phyloP scores from a whole-genome alignment of 495 filamentous ascomycete species.

The Neurospora intermedia region DNA sequence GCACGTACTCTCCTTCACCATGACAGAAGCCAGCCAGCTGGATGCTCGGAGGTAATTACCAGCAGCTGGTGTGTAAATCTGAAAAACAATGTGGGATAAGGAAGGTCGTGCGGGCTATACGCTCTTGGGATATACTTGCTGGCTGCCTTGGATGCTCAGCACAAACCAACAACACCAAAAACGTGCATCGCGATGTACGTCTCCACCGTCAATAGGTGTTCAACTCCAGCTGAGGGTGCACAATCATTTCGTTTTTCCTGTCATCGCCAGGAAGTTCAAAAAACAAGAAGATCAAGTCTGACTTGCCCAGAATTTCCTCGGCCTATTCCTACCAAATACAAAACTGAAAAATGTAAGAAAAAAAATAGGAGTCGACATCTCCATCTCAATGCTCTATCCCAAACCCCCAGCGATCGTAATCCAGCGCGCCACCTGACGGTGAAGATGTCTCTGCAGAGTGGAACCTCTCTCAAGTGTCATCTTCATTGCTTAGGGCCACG shows the following conservation, averaged over 20 bases:
- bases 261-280: neutral
- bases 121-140: neutral
- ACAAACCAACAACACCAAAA: neutral
- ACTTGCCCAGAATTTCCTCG: neutral
- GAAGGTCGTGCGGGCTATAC: neutral
- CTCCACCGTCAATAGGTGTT: neutral
- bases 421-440: slow-evolving; percentile 43
- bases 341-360: slow-evolving; percentile 20
- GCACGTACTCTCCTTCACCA: too few relatives aligned
- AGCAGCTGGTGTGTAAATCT: neutral
- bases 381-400: slow-evolving; percentile 36
- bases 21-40: neutral
- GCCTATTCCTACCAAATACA: neutral
- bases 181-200: neutral
- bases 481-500: slow-evolving; percentile 39
- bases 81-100: neutral
- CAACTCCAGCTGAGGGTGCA: neutral
- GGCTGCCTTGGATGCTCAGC: neutral
- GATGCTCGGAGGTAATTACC: neutral
- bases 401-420: slow-evolving; percentile 41
- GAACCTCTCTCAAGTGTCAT: slow-evolving; percentile 38
- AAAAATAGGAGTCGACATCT: slow-evolving; percentile 34
- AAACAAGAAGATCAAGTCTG: neutral
- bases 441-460: slow-evolving; percentile 44
- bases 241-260: neutral